Evolutionary conservation across 1,284 basidiomycete species (phyloP), one percentile per base, ranked within the genome.

Genomic region (Sanghuangporus weigelae): DNA sequence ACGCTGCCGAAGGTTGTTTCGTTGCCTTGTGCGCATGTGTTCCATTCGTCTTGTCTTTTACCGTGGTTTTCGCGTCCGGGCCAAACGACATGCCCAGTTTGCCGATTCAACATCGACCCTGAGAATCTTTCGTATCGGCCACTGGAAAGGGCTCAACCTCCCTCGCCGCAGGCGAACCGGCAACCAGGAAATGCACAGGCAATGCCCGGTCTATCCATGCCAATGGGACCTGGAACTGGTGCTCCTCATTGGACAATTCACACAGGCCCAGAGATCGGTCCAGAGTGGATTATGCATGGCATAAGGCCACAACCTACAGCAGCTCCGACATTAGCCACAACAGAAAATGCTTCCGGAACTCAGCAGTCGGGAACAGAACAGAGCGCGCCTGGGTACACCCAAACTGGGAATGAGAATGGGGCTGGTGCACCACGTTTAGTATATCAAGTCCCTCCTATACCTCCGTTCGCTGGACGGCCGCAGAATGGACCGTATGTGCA

Each of bases 31-130:
- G 83, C 88, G 11, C 89, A 92, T 71, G 83, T 89, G 56, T 92
- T 92, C 76, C 89, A 92, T 69, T 81, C 86, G 2, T 78, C 84
- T 0, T 92, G 89, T 73, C 79, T 92, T 26, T 71, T 88, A 2
- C 90, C 90, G 0, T 92, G 90, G 90, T 92, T 92, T 72, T 84
- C 88, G 7, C 78, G 86, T 63, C 87, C 87, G 11, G 80, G 79
- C 53, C 87, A 89, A 67, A 91, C 90, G 35, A 92, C 90, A 0
- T 92, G 90, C 69, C 90, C 90, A 0, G 87, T 87, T 0, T 92
- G 90, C 73, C 77, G 90, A 65, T 92, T 92, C 69, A 86, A 92
- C 67, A 81, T 92, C 60, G 89, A 92, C 69, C 90, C 89, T 0
- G 85, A 90, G 59, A 85, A 85, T 59, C 71, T 90, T 55, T 89